Base-by-base conservation (phyloP, 371 early-diverging fungal genomes). In the Rhizopus microsporus region DNA sequence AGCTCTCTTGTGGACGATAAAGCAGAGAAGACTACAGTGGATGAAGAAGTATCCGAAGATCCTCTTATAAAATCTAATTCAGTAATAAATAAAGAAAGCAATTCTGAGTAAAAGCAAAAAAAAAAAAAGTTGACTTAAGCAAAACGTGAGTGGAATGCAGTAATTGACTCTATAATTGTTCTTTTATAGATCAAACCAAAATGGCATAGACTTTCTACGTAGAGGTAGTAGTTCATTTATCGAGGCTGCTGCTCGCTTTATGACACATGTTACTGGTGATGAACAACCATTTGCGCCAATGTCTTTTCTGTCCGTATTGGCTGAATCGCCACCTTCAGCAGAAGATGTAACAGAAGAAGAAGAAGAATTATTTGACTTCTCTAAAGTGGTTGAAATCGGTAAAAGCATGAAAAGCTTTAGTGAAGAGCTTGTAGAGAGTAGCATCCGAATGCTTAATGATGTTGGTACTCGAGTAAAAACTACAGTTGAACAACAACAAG, bases 11-110 rank as follows among this genome's bases (percentile, higher is more conserved):
- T 78, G 12, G 72, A 71, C 2, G 78, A 78, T 45, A 68, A 67
- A 51, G 39, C 73, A 1, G 78, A 75, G 15, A 78, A 69, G 32
- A 72, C 74, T 23, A 73, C 71, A 12, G 74, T 78, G 74, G 63
- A 68, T 7, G 62, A 59, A 35, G 71, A 73, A 12, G 55, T 56
- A 23, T 16, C 23, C 9, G 38, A 38, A 23, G 44, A 43, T 43
- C 10, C 10, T n/a, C 7, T 43, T 43, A 43, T n/a, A 43, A 43
- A 12, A 16, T 43, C 44, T 31, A 51, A 51, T 40, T 39, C 62
- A 8, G 56, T 30, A 55, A 55, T n/a, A 48, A 23, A 54, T 54
- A 29, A 23, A 53, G 9, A 40, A 54, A 37, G 54, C 54, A 30
- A 59, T 59, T 16, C 49, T 15, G 48, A 32, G 29, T 33, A 45